A percentile compares a stretch with the other conserved stretches of the same genome.
phyloP scores from a whole-genome alignment of 257 asterid genomes.

The Capsicum chinense region DNA sequence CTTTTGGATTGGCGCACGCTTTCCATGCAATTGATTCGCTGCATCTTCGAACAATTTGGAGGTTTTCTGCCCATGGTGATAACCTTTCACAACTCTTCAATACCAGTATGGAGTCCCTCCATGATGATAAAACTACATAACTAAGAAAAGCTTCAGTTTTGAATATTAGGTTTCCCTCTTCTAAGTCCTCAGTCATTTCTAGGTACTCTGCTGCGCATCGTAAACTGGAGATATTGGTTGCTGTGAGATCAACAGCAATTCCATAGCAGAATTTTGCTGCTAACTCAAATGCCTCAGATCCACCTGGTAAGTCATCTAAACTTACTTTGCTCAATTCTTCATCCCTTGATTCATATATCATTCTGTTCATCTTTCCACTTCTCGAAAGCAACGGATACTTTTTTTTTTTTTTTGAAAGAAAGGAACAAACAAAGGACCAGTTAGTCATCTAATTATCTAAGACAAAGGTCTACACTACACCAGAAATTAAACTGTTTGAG shows the following conservation, averaged over 20 bases:
- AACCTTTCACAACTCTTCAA: slow-evolving; percentile 76
- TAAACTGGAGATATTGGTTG: slow-evolving; percentile 77
- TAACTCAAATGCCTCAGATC: slow-evolving; percentile 79
- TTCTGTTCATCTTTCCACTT: slow-evolving; percentile 83
- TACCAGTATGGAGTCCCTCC: slow-evolving; percentile 89
- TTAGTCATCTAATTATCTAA: slow-evolving; percentile 21
- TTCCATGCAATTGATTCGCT: slow-evolving; percentile 98
- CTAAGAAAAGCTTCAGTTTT: slow-evolving; percentile 96
- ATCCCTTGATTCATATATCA: slow-evolving; percentile 72
- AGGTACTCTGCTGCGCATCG: slow-evolving; percentile 89
- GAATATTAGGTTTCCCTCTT: slow-evolving; percentile 92
- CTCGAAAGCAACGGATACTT: slow-evolving; percentile 94
- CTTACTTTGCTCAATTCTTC: slow-evolving; percentile 53
- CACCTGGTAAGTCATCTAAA: slow-evolving; percentile 87
- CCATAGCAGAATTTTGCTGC: slow-evolving; percentile 98
- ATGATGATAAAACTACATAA: slow-evolving; percentile 86
- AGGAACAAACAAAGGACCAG: not conserved
- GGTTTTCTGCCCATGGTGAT: slow-evolving; percentile 94
- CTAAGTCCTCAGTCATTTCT: slow-evolving; percentile 97
- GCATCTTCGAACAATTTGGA: slow-evolving; percentile 86
- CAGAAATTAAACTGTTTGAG: not conserved
- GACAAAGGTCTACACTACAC: not conserved
- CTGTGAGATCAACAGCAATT: slow-evolving; percentile 82
- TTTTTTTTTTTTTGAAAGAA: too few relatives aligned
- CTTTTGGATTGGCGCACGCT: slow-evolving; percentile 95